Conservation (phyloP, 2,329 filamentous ascomycete genomes). For the Fusarium agapanthi region DNA sequence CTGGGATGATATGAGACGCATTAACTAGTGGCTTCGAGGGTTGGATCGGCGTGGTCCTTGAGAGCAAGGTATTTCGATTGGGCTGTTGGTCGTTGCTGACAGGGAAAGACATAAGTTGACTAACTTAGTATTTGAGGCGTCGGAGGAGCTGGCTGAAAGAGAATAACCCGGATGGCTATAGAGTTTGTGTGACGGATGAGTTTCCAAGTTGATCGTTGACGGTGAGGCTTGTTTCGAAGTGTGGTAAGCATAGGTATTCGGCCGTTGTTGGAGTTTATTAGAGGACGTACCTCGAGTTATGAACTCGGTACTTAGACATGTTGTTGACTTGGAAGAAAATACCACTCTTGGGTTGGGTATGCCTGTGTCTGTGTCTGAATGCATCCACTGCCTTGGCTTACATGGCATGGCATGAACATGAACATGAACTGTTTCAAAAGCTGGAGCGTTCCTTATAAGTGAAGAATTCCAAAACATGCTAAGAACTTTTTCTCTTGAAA, state of each 20-base stretch:
- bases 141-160: slow-evolving; percentile 35
- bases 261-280: slow-evolving; percentile 5
- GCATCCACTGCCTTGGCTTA: slow-evolving; percentile 24
- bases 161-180: slow-evolving; percentile 14
- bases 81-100: slow-evolving; percentile 23
- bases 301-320: not conserved
- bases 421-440: slow-evolving; percentile 35
- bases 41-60: slow-evolving; percentile 8
- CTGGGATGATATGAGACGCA: slow-evolving; percentile 42
- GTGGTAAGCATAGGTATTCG: not conserved
- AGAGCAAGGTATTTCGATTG: slow-evolving; percentile 18
- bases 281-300: not conserved
- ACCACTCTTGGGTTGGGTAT: not conserved
- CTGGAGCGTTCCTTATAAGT: not conserved
- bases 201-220: slow-evolving; percentile 3
- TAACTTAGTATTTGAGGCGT: slow-evolving; percentile 31
- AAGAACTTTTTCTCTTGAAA: not conserved
- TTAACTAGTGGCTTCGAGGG: slow-evolving; percentile 34
- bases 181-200: slow-evolving; percentile 3
- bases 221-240: slow-evolving; percentile 23
- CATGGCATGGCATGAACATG: slow-evolving; percentile 20
- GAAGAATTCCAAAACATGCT: not conserved
- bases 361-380: slow-evolving; percentile 9
- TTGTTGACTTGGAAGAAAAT: slow-evolving; percentile 3
- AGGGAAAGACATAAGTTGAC: not conserved